Conservation (phyloP, 129 eudicot species). For the Solidago caesia region DNA sequence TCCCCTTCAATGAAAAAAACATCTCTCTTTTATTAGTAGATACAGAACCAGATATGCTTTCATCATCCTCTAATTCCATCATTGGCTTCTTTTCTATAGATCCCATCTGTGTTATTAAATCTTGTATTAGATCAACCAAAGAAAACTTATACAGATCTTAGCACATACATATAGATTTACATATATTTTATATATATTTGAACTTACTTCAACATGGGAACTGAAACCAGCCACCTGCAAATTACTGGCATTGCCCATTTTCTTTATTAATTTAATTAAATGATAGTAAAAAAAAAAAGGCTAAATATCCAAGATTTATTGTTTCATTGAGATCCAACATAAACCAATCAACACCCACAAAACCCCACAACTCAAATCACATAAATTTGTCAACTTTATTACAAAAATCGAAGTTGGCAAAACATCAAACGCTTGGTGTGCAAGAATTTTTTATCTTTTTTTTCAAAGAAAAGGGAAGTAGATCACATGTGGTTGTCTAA, state of each 20-base stretch:
- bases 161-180: not conserved
- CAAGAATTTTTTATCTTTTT: not conserved
- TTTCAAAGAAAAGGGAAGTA: not conserved
- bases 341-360: slow-evolving; percentile 16
- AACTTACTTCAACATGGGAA: slow-evolving; percentile 33
- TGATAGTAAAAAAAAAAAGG: not conserved
- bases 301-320: slow-evolving; percentile 4
- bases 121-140: slow-evolving; percentile 14
- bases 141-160: not conserved
- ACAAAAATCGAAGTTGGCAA: slow-evolving; percentile 17
- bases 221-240: slow-evolving; percentile 28
- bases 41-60: slow-evolving; percentile 31
- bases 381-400: not conserved
- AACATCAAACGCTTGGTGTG: slow-evolving; percentile 24
- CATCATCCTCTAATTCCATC: slow-evolving; percentile 29
- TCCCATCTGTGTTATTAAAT: slow-evolving; percentile 43
- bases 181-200: not conserved
- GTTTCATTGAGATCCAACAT: slow-evolving; percentile 14
- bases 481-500: slow-evolving; percentile 19
- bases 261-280: not conserved
- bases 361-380: not conserved
- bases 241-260: slow-evolving; percentile 26
- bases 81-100: slow-evolving; percentile 38
- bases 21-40: slow-evolving; percentile 21
- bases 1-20: slow-evolving; percentile 27